Base-by-base conservation (phyloP, 495 filamentous ascomycete species). In the Aspergillus biplanus region DNA sequence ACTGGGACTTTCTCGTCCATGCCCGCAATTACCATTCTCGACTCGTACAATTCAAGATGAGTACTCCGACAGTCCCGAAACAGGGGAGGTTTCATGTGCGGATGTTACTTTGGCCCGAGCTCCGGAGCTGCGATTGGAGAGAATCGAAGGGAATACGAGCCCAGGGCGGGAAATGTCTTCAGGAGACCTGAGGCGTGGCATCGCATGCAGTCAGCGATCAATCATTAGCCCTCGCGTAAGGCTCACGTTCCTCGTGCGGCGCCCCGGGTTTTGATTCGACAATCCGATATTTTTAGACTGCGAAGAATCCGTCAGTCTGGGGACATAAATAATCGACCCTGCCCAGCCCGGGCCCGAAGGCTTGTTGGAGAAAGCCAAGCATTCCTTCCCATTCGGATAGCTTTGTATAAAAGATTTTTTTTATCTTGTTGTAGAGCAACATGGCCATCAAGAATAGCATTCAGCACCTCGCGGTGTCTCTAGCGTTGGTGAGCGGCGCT, bases 401-500 rank as follows among this genome's bases (percentile, higher is more conserved):
- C 39, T 13, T 27, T 27, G 21, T 27, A 27, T 27, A 27, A 2
- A 27, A 27, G 2, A 27, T 1, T 1, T 27, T 27, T 27, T 27
- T 44, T 44, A 11, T 44, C 39, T 13, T 6, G n/a, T 44, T 4
- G 6, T 15, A 0, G 8, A 11, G 5, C 1, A 50, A 27, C 18
- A 50, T 50, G 47, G 16, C 21, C 13, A 9, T 50, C 6, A 5
- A 9, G 11, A 50, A 27, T 50, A 6, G 27, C 5, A 18, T 50
- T 6, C 47, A 27, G 9, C 47, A 27, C 16, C 16, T 31, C 7
- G n/a, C 3, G 9, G 47, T 50, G 47, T 50, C n/a, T 18, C 44
- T 71, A 7, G 61, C 63, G 15, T 35, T 71, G 7, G 31, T 55
- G 6, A 52, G 55, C 56, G 58, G 59, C 1, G 61, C 58, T 1